Evolutionary conservation across 2,329 filamentous ascomycete species (phyloP).

Genomic region (Dissoconium aciculare): DNA sequence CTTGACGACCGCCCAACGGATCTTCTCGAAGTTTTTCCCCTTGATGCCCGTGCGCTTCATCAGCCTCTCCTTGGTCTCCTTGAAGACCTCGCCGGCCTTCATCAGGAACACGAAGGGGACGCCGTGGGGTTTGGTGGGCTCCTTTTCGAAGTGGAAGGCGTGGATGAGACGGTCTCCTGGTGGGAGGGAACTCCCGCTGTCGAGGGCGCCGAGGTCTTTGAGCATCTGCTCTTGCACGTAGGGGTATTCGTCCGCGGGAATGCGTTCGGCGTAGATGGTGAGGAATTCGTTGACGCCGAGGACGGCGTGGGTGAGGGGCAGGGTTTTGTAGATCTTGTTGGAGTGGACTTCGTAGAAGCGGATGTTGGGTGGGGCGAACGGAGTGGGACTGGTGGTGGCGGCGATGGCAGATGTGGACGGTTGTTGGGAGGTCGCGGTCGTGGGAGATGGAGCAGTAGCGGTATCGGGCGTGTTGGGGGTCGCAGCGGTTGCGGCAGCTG

Average conservation of each 20-base stretch:
- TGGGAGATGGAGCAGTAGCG: no score
- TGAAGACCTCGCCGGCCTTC: slow-evolving; percentile 73
- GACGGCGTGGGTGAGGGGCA: slow-evolving; percentile 56
- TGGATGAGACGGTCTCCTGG: slow-evolving; percentile 55
- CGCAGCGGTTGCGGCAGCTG: no score
- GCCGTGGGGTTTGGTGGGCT: slow-evolving; percentile 68
- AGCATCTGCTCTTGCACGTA: slow-evolving; percentile 11
- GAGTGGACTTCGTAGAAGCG: slow-evolving; percentile 71
- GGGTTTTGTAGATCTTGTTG: slow-evolving; percentile 70
- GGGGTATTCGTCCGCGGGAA: slow-evolving; percentile 51
- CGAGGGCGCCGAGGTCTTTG: slow-evolving; percentile 17
- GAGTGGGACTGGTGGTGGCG: no score
- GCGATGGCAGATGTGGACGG: no score
- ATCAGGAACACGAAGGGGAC: slow-evolving; percentile 84
- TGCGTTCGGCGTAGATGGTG: slow-evolving; percentile 62
- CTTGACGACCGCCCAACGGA: slow-evolving; percentile 79
- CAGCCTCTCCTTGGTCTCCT: slow-evolving; percentile 84
- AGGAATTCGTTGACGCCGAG: slow-evolving; percentile 75
- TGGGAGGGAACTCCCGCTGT: slow-evolving; percentile 49
- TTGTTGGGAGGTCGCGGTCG: slow-evolving; percentile 56
- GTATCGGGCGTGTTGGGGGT: no score
- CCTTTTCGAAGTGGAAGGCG: slow-evolving; percentile 85
- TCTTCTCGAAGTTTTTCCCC: slow-evolving; percentile 96
- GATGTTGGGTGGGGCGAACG: no score
- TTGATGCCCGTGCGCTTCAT: slow-evolving; percentile 88